phyloP scores from a whole-genome alignment of 352 stramenopile genomes.

The Pythium utonaiense region DNA sequence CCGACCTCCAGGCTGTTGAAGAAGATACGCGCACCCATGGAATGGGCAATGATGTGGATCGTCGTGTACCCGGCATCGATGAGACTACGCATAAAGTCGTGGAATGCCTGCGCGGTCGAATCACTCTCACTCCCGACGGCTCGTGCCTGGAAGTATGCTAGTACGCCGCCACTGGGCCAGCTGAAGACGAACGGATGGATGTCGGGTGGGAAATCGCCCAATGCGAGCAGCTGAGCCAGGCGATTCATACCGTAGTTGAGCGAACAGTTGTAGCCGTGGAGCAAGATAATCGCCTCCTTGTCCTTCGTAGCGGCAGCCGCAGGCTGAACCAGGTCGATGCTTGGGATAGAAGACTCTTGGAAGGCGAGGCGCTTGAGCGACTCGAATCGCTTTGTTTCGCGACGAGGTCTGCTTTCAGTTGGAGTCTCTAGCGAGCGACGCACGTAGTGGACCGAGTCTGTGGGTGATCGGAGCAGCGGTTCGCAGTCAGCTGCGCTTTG shows the following conservation, averaged over 20 bases:
- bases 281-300: constrained; percentile 53
- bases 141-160: constrained; percentile 50
- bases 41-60: constrained; percentile 38
- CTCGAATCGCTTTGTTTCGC: background rate
- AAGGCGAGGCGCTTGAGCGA: constrained; percentile 25
- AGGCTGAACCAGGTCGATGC: constrained; percentile 2
- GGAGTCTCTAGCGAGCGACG: background rate
- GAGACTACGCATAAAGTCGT: constrained; percentile 28
- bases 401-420: background rate
- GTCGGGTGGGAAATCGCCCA: constrained; percentile 58
- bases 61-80: constrained; percentile 32
- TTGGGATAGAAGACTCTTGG: constrained; percentile 20
- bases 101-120: constrained; percentile 27
- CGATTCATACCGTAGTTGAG: constrained; percentile 63
- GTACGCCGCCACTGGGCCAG: constrained; percentile 55
- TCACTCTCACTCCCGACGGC: constrained; percentile 27
- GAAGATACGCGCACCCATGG: constrained; percentile 39
- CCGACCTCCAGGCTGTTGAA: constrained; percentile 23
- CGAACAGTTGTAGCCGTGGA: constrained; percentile 72
- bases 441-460: constrained; percentile 41
- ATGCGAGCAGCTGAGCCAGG: constrained; percentile 52
- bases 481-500: constrained; percentile 40
- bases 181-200: constrained; percentile 78
- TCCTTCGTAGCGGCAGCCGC: background rate
- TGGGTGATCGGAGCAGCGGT: constrained; percentile 36